Percentiles rank a stretch among this genome's conserved stretches.
Conservation (phyloP, 768 basidiomycete genomes). For the Mycena olivaceomarginata region DNA sequence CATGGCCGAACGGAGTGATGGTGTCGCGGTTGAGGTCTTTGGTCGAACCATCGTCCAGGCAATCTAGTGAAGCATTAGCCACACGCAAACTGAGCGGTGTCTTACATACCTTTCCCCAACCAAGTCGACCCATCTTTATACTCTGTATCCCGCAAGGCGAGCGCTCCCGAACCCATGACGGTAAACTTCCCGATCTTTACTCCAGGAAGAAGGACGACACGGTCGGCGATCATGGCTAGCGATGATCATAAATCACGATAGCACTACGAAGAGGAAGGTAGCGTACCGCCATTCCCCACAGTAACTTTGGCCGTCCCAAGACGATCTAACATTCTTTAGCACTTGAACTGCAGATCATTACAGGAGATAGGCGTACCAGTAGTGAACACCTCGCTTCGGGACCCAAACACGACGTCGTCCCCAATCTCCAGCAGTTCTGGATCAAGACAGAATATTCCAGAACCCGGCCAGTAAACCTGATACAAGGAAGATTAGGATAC, state of each 20-base stretch:
- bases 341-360: not conserved
- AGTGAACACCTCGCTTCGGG: conserved; percentile 65
- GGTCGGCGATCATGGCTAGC: conserved; percentile 69
- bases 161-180: conserved; percentile 67
- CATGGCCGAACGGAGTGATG: conserved; percentile 63
- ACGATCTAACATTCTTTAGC: not conserved
- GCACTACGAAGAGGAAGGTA: conserved; percentile 26
- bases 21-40: conserved; percentile 50
- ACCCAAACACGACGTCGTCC: conserved; percentile 69
- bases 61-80: conserved; percentile 24
- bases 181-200: conserved; percentile 59
- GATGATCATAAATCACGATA: not conserved
- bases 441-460: conserved; percentile 65
- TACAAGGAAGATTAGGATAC: not conserved
- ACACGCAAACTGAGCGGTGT: not conserved
- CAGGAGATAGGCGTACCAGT: not conserved
- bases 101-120: conserved; percentile 56
- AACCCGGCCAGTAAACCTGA: conserved; percentile 67
- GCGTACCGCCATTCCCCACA: conserved; percentile 24
- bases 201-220: conserved; percentile 66
- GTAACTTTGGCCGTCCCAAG: conserved; percentile 18
- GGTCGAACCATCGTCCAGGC: conserved; percentile 40
- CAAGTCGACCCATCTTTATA: conserved; percentile 62
- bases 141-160: conserved; percentile 59
- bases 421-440: conserved; percentile 69